Percentiles rank a stretch among this genome's conserved stretches.
Conservation (phyloP, 2,329 filamentous ascomycete species). For the Ophiostoma himal-ulmi region DNA sequence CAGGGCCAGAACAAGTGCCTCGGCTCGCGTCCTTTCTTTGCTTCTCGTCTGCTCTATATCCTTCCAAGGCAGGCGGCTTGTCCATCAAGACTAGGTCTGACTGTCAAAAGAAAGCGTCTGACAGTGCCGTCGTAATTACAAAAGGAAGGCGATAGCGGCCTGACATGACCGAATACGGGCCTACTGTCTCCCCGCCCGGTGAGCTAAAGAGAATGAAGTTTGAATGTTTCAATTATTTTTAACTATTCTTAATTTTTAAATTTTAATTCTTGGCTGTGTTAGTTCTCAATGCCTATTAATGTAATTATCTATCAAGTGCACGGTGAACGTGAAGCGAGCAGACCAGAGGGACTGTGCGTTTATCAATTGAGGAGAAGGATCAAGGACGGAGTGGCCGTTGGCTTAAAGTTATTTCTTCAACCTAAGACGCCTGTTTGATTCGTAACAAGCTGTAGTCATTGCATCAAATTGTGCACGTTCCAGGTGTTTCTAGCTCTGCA, state of each 20-base stretch:
- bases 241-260: not conserved
- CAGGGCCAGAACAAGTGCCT: not conserved
- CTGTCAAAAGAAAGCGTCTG: slow-evolving; percentile 1
- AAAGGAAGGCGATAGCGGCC: not conserved
- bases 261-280: not conserved
- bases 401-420: not conserved
- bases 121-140: not conserved
- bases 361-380: not conserved
- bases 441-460: slow-evolving; percentile 2
- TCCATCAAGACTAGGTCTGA: not conserved
- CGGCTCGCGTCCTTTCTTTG: not conserved
- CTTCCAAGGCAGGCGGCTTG: not conserved
- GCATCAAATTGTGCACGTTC: not conserved
- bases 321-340: not conserved
- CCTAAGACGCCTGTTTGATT: not conserved
- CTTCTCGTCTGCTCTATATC: not conserved
- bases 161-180: not conserved
- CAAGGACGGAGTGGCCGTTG: slow-evolving; percentile 1
- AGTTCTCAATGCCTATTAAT: not conserved
- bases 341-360: not conserved
- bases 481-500: not conserved
- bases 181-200: slow-evolving; percentile 17
- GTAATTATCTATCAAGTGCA: not conserved
- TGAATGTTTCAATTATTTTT: not conserved
- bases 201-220: not conserved